Evolutionary conservation across 176 grass and related monocot species (phyloP).

Genomic region (Ampelocalamus luodianensis): DNA sequence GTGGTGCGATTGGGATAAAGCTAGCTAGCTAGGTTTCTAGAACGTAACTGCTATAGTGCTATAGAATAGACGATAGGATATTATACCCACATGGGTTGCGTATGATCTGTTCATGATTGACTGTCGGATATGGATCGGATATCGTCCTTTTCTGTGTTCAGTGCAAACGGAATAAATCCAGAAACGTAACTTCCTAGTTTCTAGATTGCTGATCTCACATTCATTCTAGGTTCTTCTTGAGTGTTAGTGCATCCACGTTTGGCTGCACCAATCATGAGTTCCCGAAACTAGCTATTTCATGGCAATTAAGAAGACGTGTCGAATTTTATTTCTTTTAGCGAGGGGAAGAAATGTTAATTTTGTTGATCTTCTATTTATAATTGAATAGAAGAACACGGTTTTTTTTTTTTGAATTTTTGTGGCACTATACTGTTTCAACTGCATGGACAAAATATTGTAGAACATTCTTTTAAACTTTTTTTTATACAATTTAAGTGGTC

Average conservation of each 20-base stretch:
- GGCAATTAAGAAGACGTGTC: too few species aligned
- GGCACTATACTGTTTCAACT: neutral
- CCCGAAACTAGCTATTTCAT: neutral
- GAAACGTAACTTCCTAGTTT: constrained; percentile 16
- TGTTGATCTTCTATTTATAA: neutral
- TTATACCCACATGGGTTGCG: neutral
- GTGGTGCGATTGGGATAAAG: too few species aligned
- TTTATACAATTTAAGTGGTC: neutral
- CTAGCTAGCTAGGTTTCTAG: neutral
- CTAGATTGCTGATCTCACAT: neutral
- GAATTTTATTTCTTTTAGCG: neutral
- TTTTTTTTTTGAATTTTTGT: neutral
- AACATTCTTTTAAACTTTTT: neutral
- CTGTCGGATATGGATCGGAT: constrained; percentile 21
- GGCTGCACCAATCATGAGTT: neutral
- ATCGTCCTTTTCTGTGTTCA: neutral
- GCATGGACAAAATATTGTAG: neutral
- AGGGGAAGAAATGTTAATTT: neutral
- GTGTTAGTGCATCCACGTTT: neutral
- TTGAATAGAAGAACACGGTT: neutral
- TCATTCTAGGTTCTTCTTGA: constrained; percentile 25
- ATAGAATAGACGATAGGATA: neutral
- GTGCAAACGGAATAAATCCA: neutral
- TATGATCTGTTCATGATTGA: constrained; percentile 14
- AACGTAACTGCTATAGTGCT: neutral